These are phyloP conservation scores for Kazachstania sp. DNA, from an alignment of 1,139 yeast species.

Conservation along the genomic window DNA sequence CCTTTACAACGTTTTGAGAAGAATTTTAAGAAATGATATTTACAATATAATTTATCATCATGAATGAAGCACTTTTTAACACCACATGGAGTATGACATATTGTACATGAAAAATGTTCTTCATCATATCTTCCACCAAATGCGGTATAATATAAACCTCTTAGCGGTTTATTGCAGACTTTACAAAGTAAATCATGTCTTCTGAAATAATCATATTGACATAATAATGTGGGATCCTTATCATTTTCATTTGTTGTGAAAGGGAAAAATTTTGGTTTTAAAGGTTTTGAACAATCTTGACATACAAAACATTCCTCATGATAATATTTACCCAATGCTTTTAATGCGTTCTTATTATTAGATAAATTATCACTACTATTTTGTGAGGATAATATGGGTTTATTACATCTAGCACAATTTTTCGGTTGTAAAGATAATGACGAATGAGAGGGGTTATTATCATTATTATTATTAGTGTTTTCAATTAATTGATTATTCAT, in stretches of 20 bases:
- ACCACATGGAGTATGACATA: slow-evolving; percentile 82
- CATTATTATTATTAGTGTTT: too few relatives aligned
- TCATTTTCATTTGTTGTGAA: slow-evolving; percentile 36
- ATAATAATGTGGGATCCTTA: slow-evolving; percentile 54
- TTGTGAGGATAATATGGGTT: not conserved
- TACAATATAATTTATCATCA: slow-evolving; percentile 75
- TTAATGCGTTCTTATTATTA: slow-evolving; percentile 34
- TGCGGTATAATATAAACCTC: slow-evolving; percentile 94
- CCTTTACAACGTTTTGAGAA: slow-evolving; percentile 92
- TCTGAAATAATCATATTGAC: slow-evolving; percentile 88
- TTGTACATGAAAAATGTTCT: slow-evolving; percentile 89
- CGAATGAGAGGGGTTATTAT: not conserved
- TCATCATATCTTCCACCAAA: slow-evolving; percentile 87
- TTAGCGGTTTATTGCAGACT: slow-evolving; percentile 73
- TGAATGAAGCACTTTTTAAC: slow-evolving; percentile 92
- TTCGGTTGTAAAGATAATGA: not conserved
- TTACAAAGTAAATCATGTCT: slow-evolving; percentile 75
- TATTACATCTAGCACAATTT: not conserved
- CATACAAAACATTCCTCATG: slow-evolving; percentile 88
- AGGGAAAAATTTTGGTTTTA: slow-evolving; percentile 46
- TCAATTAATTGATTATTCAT: too few relatives aligned
- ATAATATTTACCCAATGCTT: slow-evolving; percentile 71
- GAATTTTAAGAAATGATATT: slow-evolving; percentile 76
- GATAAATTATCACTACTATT: not conserved
- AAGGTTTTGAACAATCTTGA: slow-evolving; percentile 67